Conservation (phyloP, 1,284 basidiomycete species). For the Cystobasidium sp. region DNA sequence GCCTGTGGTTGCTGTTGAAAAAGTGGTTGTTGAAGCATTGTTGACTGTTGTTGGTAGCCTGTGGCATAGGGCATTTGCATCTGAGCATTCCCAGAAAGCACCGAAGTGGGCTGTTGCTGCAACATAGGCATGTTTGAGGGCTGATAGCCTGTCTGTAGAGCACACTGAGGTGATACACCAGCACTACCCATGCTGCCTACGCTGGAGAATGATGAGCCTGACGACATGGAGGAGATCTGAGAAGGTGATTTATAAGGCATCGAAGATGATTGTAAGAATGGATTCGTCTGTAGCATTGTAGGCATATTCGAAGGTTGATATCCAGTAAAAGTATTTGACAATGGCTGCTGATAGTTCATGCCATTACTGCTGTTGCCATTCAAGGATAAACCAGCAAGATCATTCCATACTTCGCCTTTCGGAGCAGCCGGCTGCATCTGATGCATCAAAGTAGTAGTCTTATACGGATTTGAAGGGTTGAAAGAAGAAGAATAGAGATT, state of each 20-base stretch:
- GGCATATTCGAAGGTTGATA: neutral
- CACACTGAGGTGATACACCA: neutral
- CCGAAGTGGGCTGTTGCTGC: neutral
- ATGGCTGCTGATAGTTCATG: neutral
- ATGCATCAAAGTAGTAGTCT: conserved; percentile 4
- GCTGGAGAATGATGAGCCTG: conserved; percentile 23
- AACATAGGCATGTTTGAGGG: neutral
- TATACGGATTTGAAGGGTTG: neutral
- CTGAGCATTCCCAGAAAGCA: neutral
- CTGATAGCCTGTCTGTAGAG: neutral
- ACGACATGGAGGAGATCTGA: conserved; percentile 16
- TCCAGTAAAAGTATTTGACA: neutral
- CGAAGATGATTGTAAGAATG: conserved; percentile 8
- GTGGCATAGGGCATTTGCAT: neutral
- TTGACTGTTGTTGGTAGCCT: neutral
- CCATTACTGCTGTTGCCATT: neutral
- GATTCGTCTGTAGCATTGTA: conserved; percentile 5
- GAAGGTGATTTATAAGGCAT: conserved; percentile 14
- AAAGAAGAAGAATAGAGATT: neutral
- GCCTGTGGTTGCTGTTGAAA: too few species aligned
- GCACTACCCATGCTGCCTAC: conserved; percentile 7
- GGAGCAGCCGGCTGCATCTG: neutral
- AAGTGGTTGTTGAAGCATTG: neutral
- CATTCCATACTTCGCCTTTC: conserved; percentile 33
- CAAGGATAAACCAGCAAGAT: conserved; percentile 38